phyloP scores from a whole-genome alignment of 2,329 filamentous ascomycete species.

The Colletotrichum truncatum region DNA sequence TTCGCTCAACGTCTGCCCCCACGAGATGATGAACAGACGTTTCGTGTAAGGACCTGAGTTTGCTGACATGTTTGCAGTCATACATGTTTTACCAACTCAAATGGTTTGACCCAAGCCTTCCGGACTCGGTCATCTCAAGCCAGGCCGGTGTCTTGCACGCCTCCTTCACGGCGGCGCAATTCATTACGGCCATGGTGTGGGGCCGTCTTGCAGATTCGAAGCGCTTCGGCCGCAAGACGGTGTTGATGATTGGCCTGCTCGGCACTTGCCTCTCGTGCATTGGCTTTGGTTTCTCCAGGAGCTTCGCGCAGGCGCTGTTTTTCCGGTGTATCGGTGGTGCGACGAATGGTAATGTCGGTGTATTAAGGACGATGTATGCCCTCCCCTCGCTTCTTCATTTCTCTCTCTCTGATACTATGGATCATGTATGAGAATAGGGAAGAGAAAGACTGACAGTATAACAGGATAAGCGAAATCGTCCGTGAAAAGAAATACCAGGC shows the following conservation, averaged over 20 bases:
- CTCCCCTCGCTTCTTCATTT: neutral
- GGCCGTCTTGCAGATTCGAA: slow-evolving; percentile 74
- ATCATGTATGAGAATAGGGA: too few relatives aligned
- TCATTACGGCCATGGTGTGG: slow-evolving; percentile 85
- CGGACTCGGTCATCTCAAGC: slow-evolving; percentile 73
- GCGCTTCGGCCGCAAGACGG: slow-evolving; percentile 76
- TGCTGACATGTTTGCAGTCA: slow-evolving; percentile 44
- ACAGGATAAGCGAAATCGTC: slow-evolving; percentile 54
- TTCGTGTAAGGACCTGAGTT: neutral
- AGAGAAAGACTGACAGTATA: neutral
- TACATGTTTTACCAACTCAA: slow-evolving; percentile 93
- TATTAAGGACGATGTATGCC: slow-evolving; percentile 70
- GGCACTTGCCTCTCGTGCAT: slow-evolving; percentile 73
- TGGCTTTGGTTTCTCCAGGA: slow-evolving; percentile 77
- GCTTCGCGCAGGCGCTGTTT: slow-evolving; percentile 69
- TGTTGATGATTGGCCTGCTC: slow-evolving; percentile 78
- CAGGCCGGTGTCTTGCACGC: slow-evolving; percentile 83
- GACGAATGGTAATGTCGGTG: slow-evolving; percentile 59
- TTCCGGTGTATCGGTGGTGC: slow-evolving; percentile 74
- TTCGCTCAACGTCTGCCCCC: too few relatives aligned
- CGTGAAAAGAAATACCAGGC: slow-evolving; percentile 58
- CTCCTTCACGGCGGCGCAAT: slow-evolving; percentile 84
- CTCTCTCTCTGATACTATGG: too few relatives aligned
- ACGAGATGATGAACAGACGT: neutral
- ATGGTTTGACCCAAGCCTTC: slow-evolving; percentile 69